These are phyloP conservation scores for Alliaria petiolata DNA, from an alignment of 345 rosid genomes.

Conservation along the genomic window DNA sequence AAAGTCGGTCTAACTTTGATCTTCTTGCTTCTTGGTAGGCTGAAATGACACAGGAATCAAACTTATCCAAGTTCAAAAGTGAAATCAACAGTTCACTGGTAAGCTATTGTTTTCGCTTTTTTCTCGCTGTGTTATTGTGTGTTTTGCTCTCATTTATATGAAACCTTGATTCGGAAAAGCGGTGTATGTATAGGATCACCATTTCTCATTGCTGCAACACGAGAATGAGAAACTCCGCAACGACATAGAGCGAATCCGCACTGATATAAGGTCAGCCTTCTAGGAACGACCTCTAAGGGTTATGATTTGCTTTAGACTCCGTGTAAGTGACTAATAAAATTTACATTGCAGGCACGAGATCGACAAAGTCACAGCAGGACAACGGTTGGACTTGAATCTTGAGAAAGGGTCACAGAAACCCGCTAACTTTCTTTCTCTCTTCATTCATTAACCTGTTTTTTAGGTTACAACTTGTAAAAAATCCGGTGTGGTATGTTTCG, in stretches of 20 bases:
- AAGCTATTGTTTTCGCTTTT: not conserved
- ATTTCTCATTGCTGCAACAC: constrained; percentile 71
- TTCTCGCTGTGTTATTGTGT: not conserved
- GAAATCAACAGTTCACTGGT: constrained; percentile 76
- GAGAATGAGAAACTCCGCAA: constrained; percentile 72
- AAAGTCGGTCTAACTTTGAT: no score
- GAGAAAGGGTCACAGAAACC: constrained; percentile 68
- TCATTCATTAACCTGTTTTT: not conserved
- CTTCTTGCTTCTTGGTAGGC: constrained; percentile 36
- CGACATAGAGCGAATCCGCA: constrained; percentile 76
- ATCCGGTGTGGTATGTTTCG: no score
- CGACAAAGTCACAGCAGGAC: constrained; percentile 86
- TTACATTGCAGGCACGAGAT: constrained; percentile 63
- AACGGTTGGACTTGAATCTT: constrained; percentile 90
- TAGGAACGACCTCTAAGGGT: not conserved
- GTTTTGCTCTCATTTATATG: not conserved
- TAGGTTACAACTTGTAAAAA: not conserved
- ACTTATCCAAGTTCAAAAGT: constrained; percentile 73
- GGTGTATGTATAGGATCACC: constrained; percentile 54
- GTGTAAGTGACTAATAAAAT: not conserved
- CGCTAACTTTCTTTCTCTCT: not conserved
- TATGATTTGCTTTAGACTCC: not conserved
- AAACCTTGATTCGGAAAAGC: not conserved
- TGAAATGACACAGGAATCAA: constrained; percentile 70
- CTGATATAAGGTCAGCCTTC: constrained; percentile 62